Percentiles rank a stretch among this genome's conserved stretches.
Evolutionary conservation across 2,329 filamentous ascomycete species (phyloP).

Genomic region (Westerdykella sp.): DNA sequence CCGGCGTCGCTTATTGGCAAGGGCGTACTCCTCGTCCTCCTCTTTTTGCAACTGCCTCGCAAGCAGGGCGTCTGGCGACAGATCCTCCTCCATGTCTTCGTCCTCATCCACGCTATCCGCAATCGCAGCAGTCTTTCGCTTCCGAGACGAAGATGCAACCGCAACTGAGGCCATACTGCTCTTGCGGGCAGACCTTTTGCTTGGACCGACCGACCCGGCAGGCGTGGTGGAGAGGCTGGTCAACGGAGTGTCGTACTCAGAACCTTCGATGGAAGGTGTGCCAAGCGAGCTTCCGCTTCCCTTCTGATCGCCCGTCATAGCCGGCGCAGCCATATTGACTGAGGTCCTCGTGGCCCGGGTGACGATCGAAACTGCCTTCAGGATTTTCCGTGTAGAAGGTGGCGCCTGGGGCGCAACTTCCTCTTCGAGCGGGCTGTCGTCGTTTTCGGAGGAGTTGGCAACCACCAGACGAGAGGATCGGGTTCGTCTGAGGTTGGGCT

Average conservation of each 20-base stretch:
- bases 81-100: conserved; percentile 30
- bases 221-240: conserved; percentile 56
- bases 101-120: conserved; percentile 21
- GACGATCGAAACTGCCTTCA: conserved; percentile 32
- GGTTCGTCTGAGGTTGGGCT: neutral
- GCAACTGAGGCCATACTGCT: conserved; percentile 10
- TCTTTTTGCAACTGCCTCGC: conserved; percentile 54
- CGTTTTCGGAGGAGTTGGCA: conserved; percentile 29
- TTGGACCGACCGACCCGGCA: conserved; percentile 33
- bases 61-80: conserved; percentile 46
- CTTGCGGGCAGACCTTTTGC: conserved; percentile 19
- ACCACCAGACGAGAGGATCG: conserved; percentile 6
- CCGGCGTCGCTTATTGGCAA: conserved; percentile 35
- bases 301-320: conserved; percentile 6
- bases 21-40: conserved; percentile 38
- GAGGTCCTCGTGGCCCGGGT: conserved; percentile 14
- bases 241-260: conserved; percentile 55
- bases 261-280: conserved; percentile 34
- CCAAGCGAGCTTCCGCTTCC: conserved; percentile 22
- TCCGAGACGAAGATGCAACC: conserved; percentile 17
- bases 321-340: conserved; percentile 5
- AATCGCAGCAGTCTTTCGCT: conserved; percentile 15
- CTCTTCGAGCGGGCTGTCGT: conserved; percentile 15
- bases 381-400: conserved; percentile 14
- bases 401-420: conserved; percentile 4